Evolutionary conservation across 148 eudicot genomes (phyloP), one percentile per base, ranked within the genome.

Genomic region (Salicornia ramosissima): DNA sequence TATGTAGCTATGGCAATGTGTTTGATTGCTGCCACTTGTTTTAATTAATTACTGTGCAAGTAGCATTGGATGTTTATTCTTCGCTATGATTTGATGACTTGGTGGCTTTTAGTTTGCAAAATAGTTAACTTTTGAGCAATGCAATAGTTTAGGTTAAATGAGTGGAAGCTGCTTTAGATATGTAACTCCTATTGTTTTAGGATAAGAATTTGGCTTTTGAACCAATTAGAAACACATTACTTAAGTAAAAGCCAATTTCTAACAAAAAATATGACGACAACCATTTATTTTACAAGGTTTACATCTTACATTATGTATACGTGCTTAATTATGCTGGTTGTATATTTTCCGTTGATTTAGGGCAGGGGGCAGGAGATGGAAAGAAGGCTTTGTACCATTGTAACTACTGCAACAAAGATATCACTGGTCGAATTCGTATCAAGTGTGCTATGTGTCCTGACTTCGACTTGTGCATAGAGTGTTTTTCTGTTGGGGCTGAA

Each of bases 401-500:
- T 76, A 88, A 88, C 74, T 88, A 88, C 59, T 88, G 93, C 83
- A 84, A 74, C 78, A 86, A 86, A 82, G 93, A 88, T 68, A 80
- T 88, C 10, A 80, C 85, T 1, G 90, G 93, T 46, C 83, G 81
- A 49, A 80, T 86, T 46, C 90, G 94, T 62, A 88, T 88, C 59
- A 88, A 88, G 72, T 88, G 90, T 75, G 84, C 77, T 11, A 51
- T 76, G 73, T 88, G 94, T 67, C 80, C 86, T 26, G 88, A 86
- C 70, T 88, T 88, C 47, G 90, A 88, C 74, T 79, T 88, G 47
- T 88, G 93, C 66, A 47, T 88, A 52, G 90, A 88, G 78, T 88
- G 88, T 72, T 88, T 86, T 74, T 88, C 90, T 15, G 90, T 88
- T 66, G 93, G 88, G 64, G 88, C 83, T 42, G 90, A 84, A 76